Conservation (phyloP, 1,139 yeast species). For the Hemisphaericaspora subhashii region DNA sequence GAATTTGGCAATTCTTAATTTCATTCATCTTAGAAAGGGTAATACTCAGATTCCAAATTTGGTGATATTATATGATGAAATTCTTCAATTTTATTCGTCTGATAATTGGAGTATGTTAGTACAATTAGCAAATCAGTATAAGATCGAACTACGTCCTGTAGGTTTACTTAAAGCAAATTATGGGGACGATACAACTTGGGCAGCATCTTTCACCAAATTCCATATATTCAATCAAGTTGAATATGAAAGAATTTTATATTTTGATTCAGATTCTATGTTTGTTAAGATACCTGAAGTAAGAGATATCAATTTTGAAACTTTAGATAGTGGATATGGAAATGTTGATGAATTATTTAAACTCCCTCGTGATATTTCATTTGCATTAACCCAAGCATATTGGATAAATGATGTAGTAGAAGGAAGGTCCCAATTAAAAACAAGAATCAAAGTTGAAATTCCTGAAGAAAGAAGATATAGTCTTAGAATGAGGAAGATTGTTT, state of each 20-base stretch:
- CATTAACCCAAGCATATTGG: slow-evolving; percentile 44
- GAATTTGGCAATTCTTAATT: slow-evolving; percentile 34
- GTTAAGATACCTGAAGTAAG: slow-evolving; percentile 12
- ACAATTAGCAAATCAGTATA: slow-evolving; percentile 15
- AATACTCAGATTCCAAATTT: slow-evolving; percentile 24
- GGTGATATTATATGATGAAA: slow-evolving; percentile 27
- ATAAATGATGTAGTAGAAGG: slow-evolving; percentile 20
- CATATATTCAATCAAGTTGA: slow-evolving; percentile 50
- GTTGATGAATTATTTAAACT: slow-evolving; percentile 36
- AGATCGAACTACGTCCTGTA: slow-evolving; percentile 25
- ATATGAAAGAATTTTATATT: slow-evolving; percentile 38
- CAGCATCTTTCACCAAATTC: slow-evolving; percentile 54
- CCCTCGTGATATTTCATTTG: slow-evolving; percentile 28
- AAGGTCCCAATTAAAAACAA: slow-evolving; percentile 16
- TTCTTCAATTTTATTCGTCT: slow-evolving; percentile 17
- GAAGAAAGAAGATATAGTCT: slow-evolving; percentile 12
- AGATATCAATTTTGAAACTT: slow-evolving; percentile 11
- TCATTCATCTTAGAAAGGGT: slow-evolving; percentile 23
- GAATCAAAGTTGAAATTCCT: slow-evolving; percentile 19
- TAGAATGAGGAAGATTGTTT: slow-evolving; percentile 15
- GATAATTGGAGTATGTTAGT: slow-evolving; percentile 16
- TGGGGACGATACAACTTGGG: slow-evolving; percentile 39
- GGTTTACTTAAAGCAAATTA: slow-evolving; percentile 16
- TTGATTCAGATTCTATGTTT: slow-evolving; percentile 47
- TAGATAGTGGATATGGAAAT: slow-evolving; percentile 16